Evolutionary conservation across 345 rosid species (phyloP), one percentile per base, ranked within the genome.

Genomic region (Eucalyptus erythrocorys): DNA sequence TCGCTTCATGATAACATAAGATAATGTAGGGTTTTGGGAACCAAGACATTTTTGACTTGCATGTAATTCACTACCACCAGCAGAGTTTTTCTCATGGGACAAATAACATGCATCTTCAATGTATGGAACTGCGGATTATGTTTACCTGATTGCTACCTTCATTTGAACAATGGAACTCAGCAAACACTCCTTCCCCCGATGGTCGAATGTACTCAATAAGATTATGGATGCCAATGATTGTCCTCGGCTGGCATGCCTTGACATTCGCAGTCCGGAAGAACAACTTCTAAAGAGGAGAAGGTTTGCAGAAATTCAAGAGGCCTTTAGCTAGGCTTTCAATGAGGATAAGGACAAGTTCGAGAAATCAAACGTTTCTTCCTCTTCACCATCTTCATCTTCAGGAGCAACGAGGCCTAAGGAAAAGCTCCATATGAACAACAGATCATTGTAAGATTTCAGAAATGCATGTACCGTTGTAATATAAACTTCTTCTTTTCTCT

Each of bases 221-320:
- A 95, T 97, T 87, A 96, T 97, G 97, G 97, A 95, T 34, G 94
- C 93, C 0, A 95, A 94, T 12, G 97, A 96, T 88, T 88, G 94
- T 21, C 89, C 94, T 6, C 93, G 94, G 90, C 92, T 95, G 4
- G 96, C 97, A 14, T 89, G 89, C n/a, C 30, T 89, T 37, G 95
- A 95, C 86, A 93, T 93, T 10, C 96, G 93, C 45, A 91, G 94
- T 26, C 90, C 90, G 2, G 96, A 95, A 82, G 97, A 94, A 89
- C 91, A 90, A 55, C 84, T n/a, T 27, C 88, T 91, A 26, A 97
- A 94, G 93, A 93, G 87, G 87, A 92, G 68, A 89, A 94, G 97
- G 91, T 94, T 93, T 89, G n/a, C 86, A 88, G 96, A 97, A 89
- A 93, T 95, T 53, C 94, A 95, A 89, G 94, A 97, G 86, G 89